Evolutionary conservation across 345 rosid species (phyloP).

Genomic region (Syzygium jambos): DNA sequence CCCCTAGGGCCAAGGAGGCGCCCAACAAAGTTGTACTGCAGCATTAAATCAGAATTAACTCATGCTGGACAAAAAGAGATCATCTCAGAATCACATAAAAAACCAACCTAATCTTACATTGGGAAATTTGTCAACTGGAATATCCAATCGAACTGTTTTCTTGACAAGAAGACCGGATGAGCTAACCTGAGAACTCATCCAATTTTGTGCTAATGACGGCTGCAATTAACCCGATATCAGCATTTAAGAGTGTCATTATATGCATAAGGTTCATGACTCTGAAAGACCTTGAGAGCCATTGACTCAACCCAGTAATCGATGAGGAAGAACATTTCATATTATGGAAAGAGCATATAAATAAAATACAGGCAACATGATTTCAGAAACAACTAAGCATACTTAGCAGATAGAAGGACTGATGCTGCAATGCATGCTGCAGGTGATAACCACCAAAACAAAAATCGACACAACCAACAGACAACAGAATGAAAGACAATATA

Average conservation of each 20-base stretch:
- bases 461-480: neutral
- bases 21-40: conserved; percentile 96
- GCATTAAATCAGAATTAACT: conserved; percentile 12
- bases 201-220: conserved; percentile 58
- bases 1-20: conserved; percentile 99
- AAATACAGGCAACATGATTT: neutral
- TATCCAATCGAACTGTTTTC: conserved; percentile 84
- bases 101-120: conserved; percentile 35
- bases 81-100: neutral
- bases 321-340: neutral
- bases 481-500: neutral
- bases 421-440: neutral
- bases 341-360: neutral
- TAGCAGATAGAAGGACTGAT: neutral
- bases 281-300: neutral
- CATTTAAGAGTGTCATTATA: conserved; percentile 13
- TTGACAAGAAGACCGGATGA: conserved; percentile 86
- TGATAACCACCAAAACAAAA: neutral
- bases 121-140: conserved; percentile 83
- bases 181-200: conserved; percentile 71
- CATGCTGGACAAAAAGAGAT: neutral
- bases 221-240: conserved; percentile 60
- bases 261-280: neutral
- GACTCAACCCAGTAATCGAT: neutral
- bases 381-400: neutral